Percentiles rank a stretch among this genome's conserved stretches.
phyloP scores from a whole-genome alignment of 2,329 filamentous ascomycete species.

The Aspergillus persii region DNA sequence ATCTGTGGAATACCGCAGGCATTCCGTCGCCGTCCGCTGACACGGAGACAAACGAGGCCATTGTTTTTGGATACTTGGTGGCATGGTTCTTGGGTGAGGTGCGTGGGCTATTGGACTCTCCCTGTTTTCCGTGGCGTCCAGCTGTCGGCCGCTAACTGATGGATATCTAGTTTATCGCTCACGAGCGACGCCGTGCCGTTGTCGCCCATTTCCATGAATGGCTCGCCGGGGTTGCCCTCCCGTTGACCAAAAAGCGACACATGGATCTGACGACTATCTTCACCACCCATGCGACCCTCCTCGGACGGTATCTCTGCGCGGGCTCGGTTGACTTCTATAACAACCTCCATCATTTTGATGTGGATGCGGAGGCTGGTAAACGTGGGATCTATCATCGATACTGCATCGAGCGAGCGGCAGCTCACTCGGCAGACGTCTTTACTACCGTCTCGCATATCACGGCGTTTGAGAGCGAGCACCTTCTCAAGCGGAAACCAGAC shows the following conservation, averaged over 20 bases:
- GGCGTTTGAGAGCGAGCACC: conserved; percentile 94
- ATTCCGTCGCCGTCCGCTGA: conserved; percentile 93
- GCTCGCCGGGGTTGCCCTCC: conserved; percentile 90
- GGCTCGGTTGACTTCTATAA: conserved; percentile 99
- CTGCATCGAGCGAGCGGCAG: conserved; percentile 92
- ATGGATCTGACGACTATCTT: conserved; percentile 98
- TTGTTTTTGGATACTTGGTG: conserved; percentile 95
- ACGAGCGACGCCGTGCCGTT: conserved; percentile 87
- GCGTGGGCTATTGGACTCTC: conserved; percentile 31
- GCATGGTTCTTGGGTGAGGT: conserved; percentile 99
- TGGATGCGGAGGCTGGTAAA: conserved; percentile 94
- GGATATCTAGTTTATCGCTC: conserved; percentile 74
- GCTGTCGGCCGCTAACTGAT: conserved; percentile 12
- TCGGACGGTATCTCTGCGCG: conserved; percentile 93
- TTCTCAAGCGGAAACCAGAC: conserved; percentile 96
- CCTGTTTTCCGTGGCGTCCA: background rate
- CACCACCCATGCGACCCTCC: conserved; percentile 92
- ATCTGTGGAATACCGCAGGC: conserved; percentile 87
- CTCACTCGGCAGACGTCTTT: conserved; percentile 93
- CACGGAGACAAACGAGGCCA: conserved; percentile 94
- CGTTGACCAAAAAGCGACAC: conserved; percentile 85
- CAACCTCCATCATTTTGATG: conserved; percentile 94
- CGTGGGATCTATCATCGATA: conserved; percentile 98
- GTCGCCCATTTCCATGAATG: conserved; percentile 99
- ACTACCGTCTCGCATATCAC: conserved; percentile 99